Evolutionary conservation across 371 early-diverging fungal species (phyloP), one percentile per base, ranked within the genome.

Genomic region (Aphelidium insulamus): DNA sequence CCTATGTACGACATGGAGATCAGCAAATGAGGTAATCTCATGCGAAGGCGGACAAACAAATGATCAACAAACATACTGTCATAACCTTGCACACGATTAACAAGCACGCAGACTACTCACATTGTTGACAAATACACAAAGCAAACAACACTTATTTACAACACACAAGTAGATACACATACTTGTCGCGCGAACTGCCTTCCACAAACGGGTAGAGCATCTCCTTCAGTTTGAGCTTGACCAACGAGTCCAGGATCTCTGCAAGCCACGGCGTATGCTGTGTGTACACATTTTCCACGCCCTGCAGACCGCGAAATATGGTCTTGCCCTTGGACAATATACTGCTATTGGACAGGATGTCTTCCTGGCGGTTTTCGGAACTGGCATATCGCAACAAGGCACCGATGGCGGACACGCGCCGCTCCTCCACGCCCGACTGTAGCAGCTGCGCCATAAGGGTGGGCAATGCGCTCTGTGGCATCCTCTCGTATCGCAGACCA

Each of bases 281-380:
- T 7, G 92, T 91, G 49, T 90, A 95, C 8, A 95, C 91, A 42
- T 92, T 92, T 38, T 92, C 94, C n/a, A 85, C 86, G 2, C 91
- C 97, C 59, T 77, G 45, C 21, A 48, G 39, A 3, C 54, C 46
- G 25, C 40, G 41, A 33, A 49, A 43, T 1, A 46, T 51, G 20
- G 41, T 45, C 26, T 38, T 40, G 18, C 55, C 8, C 26, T 26
- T 9, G 10, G 82, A 66, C 25, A 90, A 50, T 20, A 88, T 63
- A 23, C 76, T 72, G 34, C 77, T 70, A 38, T 79, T 84, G 2
- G 71, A 67, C 45, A 85, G 83, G 22, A 88, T 31, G 40, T 87
- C 91, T 34, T 77, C 81, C 43, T 83, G 80, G 33, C 95, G 61
- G 44, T 78, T 67, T 32, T 72, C 66, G 21, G 62, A 54, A 1